Conservation (phyloP, 2,329 filamentous ascomycete species). For the Epichloe elymi region DNA sequence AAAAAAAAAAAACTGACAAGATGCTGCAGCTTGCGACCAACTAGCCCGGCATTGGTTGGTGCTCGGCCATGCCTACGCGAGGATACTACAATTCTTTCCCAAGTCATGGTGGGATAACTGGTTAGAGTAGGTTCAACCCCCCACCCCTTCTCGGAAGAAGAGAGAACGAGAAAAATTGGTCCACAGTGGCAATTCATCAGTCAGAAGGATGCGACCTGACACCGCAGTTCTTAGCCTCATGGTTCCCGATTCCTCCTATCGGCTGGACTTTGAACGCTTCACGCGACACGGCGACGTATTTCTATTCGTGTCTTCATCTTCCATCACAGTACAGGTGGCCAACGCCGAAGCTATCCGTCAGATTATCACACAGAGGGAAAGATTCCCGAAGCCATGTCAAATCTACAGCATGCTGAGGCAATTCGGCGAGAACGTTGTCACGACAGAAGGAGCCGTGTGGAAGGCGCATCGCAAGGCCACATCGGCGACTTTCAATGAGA, state of each 20-base stretch:
- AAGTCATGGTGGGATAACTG: slow-evolving; percentile 41
- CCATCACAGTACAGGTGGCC: slow-evolving; percentile 40
- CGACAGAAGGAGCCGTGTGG: slow-evolving; percentile 57
- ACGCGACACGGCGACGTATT: slow-evolving; percentile 49
- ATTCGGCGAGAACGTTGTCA: slow-evolving; percentile 60
- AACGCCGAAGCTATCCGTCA: slow-evolving; percentile 54
- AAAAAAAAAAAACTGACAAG: too few relatives aligned
- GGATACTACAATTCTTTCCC: slow-evolving; percentile 42
- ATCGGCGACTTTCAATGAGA: slow-evolving; percentile 62
- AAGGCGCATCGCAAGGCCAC: slow-evolving; percentile 60
- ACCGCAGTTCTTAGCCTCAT: slow-evolving; percentile 29
- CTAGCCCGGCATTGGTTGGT: slow-evolving; percentile 15
- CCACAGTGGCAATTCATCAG: too few relatives aligned
- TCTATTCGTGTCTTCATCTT: slow-evolving; percentile 45
- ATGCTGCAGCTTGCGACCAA: slow-evolving; percentile 1
- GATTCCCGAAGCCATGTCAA: slow-evolving; percentile 42
- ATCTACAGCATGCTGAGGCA: slow-evolving; percentile 22
- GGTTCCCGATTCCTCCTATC: slow-evolving; percentile 47
- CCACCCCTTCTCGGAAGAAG: background rate
- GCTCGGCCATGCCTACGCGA: slow-evolving; percentile 39
- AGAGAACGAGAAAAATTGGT: too few relatives aligned
- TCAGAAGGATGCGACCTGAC: background rate
- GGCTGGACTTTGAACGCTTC: slow-evolving; percentile 43
- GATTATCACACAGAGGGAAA: slow-evolving; percentile 51
- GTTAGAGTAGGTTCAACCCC: slow-evolving; percentile 34